Evolutionary conservation across 2,329 filamentous ascomycete species (phyloP).

Genomic region (Pestalotiopsis sp.): DNA sequence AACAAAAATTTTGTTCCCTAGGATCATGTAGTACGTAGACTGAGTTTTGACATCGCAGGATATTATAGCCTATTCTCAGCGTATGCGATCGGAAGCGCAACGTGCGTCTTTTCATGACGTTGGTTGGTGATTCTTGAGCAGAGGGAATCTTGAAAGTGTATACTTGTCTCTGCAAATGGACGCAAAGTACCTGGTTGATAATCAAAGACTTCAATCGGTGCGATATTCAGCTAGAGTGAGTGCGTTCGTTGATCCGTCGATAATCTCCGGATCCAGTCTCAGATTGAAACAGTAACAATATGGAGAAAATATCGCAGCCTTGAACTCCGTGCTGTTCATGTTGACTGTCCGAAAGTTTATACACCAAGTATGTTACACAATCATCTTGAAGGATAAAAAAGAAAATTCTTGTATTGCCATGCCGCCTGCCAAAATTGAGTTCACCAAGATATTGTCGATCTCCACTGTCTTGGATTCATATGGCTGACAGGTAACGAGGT

Average conservation of each 20-base stretch:
- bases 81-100: too few relatives aligned
- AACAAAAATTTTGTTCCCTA: too few relatives aligned
- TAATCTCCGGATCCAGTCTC: neutral
- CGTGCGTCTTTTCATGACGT: too few relatives aligned
- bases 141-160: too few relatives aligned
- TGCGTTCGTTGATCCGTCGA: neutral
- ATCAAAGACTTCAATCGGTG: too few relatives aligned
- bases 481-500: neutral
- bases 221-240: neutral
- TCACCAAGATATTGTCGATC: neutral
- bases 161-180: too few relatives aligned
- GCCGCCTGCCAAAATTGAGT: neutral
- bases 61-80: too few relatives aligned
- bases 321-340: neutral
- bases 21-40: too few relatives aligned
- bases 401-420: neutral
- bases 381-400: neutral
- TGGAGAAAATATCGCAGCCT: neutral
- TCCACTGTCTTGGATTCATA: neutral
- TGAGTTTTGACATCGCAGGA: too few relatives aligned
- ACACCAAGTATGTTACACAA: neutral
- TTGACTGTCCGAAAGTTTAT: too few relatives aligned
- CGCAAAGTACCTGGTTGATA: too few relatives aligned
- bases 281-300: neutral
- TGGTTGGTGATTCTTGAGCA: too few relatives aligned